Percentiles rank a stretch among this genome's conserved stretches.
Conservation (phyloP, 768 basidiomycete genomes). For the Tylopilus rubrobrunneus region DNA sequence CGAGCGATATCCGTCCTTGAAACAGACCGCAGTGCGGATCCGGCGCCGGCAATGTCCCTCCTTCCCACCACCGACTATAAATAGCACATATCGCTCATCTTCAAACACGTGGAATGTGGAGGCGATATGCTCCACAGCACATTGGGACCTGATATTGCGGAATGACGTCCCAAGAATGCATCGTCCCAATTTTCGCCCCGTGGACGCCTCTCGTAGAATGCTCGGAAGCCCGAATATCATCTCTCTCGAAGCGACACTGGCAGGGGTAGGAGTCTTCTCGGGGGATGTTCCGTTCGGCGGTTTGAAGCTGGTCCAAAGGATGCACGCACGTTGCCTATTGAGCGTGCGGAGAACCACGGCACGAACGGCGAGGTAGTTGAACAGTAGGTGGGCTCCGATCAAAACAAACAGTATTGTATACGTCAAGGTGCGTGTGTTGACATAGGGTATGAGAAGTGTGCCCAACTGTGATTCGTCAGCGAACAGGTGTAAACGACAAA, state of each 20-base stretch:
- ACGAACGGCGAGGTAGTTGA: conserved; percentile 61
- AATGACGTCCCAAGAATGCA: conserved; percentile 52
- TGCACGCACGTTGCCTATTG: conserved; percentile 54
- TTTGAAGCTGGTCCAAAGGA: conserved; percentile 43
- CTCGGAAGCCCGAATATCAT: conserved; percentile 41
- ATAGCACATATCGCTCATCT: conserved; percentile 50
- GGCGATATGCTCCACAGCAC: conserved; percentile 13
- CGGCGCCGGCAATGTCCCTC: neutral
- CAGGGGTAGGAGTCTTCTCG: conserved; percentile 30
- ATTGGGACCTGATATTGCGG: conserved; percentile 17
- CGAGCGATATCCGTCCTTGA: conserved; percentile 47
- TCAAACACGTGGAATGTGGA: conserved; percentile 38
- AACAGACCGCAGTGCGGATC: conserved; percentile 37
- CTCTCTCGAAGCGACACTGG: conserved; percentile 40
- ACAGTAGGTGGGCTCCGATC: conserved; percentile 48
- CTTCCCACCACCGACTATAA: conserved; percentile 34
- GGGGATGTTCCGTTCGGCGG: conserved; percentile 5
- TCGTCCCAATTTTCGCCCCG: conserved; percentile 36
- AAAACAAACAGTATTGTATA: conserved; percentile 50
- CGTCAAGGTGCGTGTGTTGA: conserved; percentile 45
- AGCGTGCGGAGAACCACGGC: conserved; percentile 53
- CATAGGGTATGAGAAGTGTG: conserved; percentile 52
- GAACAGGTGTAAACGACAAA: neutral
- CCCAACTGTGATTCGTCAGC: conserved; percentile 43
- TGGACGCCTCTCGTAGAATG: conserved; percentile 35